A percentile compares a stretch with the other conserved stretches of the same genome.
Conservation (phyloP, 345 rosid genomes). For the Arabidopsis thaliana region TAIR10.1 NC_003071.7:10930501-10931000, state of each 20-base stretch:
- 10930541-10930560: constrained; percentile 64
- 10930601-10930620: constrained; percentile 60
- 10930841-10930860: not conserved
- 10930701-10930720: constrained; percentile 15
- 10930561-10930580: constrained; percentile 61
- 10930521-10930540: constrained; percentile 65
- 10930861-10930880: constrained; percentile 26
- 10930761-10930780: not conserved
- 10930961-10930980: constrained; percentile 23
- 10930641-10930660: constrained; percentile 21
- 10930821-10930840: constrained; percentile 31
- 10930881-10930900: constrained; percentile 20
- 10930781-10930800: constrained; percentile 4
- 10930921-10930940: not conserved
- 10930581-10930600: constrained; percentile 59
- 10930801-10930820: constrained; percentile 4
- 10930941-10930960: constrained; percentile 2
- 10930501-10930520: constrained; percentile 51
- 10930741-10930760: not conserved
- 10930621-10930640: constrained; percentile 36
- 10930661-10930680: constrained; percentile 28
- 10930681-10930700: constrained; percentile 22
- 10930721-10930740: not conserved
- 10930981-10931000: constrained; percentile 32
- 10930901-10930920: constrained; percentile 17